phyloP scores from a whole-genome alignment of 2,329 filamentous ascomycete genomes.

The Phaeosphaeria sp. region DNA sequence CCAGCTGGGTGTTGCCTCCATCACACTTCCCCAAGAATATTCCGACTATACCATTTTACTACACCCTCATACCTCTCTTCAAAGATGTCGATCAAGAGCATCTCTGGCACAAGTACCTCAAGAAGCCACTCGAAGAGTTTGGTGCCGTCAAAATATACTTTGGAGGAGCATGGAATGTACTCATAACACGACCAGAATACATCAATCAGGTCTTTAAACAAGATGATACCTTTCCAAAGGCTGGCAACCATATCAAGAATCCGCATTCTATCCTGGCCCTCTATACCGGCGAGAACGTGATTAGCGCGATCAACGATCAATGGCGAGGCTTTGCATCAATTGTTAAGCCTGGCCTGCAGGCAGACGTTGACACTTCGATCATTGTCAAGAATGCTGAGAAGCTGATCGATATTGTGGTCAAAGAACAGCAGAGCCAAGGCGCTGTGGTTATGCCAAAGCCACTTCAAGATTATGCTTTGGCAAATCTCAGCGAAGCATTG shows the following conservation, averaged over 20 bases:
- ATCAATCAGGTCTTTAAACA: conserved; percentile 43
- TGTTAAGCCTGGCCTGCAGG: conserved; percentile 22
- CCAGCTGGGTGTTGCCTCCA: conserved; percentile 7
- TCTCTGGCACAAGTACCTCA: conserved; percentile 45
- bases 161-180: conserved; percentile 54
- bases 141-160: conserved; percentile 57
- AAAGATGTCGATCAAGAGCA: conserved; percentile 50
- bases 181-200: conserved; percentile 52
- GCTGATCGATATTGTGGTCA: conserved; percentile 28
- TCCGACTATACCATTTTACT: conserved; percentile 50
- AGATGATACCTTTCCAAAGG: conserved; percentile 25
- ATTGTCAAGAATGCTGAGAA: conserved; percentile 29
- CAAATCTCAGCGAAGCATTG: conserved; percentile 33
- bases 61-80: conserved; percentile 48
- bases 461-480: conserved; percentile 41
- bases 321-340: conserved; percentile 21
- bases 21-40: conserved; percentile 34
- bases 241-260: conserved; percentile 26
- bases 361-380: conserved; percentile 18
- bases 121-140: conserved; percentile 39
- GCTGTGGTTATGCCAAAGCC: conserved; percentile 30
- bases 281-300: conserved; percentile 28
- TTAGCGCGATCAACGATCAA: conserved; percentile 19
- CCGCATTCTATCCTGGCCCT: conserved; percentile 20
- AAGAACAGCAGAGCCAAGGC: conserved; percentile 20